Base-by-base conservation (phyloP, 768 basidiomycete genomes). In the Sarcodon aspratus region DNA sequence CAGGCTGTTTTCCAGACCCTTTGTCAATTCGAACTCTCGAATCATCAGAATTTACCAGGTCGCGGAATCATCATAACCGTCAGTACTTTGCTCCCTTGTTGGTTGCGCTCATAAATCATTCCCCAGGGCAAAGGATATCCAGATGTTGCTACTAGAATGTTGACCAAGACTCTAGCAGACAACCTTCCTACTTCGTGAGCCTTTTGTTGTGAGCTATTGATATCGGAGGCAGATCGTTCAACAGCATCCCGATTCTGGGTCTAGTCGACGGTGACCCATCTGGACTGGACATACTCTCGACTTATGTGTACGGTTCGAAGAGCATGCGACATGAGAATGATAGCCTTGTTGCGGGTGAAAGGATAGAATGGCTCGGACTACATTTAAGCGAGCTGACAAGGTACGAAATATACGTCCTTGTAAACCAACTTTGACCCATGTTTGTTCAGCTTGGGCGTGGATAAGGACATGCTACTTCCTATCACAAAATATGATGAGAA, bases 1-100 rank as follows among this genome's bases (percentile, higher is more conserved):
- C 60, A 97, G 95, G 95, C 96, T 0, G 78, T 96, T n/a, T 98
- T 97, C 61, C 87, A 93, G 59, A 85, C 89, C 0, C 72, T 98
- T 1, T 85, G 82, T 57, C 70, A 72, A 37, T 53, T 80, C 12
- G 64, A 64, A 17, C 66, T 93, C 47, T 68, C 78, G 6, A 65
- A 68, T 17, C 66, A 78, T 53, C 60, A 67, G 0, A 62, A 60
- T 4, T 61, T 82, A 38, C 73, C 78, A 1, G 83, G 86, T 0
- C 63, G 67, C 35, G 93, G 91, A 1, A 60, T 93, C 15, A 69
- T 92, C 38, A 73, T 95, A 57, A 95, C 93, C 5, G 93, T 89
- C 52, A 44, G 62, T 48, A 27, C 7, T 33, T 1, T 9, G 45
- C 15, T 11, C 21, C 15, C 36, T 6, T 11, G 9, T 33, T 40